These are phyloP conservation scores for Phytophthora sp. DNA, from an alignment of 352 stramenopile genomes.

Conservation along the genomic window DNA sequence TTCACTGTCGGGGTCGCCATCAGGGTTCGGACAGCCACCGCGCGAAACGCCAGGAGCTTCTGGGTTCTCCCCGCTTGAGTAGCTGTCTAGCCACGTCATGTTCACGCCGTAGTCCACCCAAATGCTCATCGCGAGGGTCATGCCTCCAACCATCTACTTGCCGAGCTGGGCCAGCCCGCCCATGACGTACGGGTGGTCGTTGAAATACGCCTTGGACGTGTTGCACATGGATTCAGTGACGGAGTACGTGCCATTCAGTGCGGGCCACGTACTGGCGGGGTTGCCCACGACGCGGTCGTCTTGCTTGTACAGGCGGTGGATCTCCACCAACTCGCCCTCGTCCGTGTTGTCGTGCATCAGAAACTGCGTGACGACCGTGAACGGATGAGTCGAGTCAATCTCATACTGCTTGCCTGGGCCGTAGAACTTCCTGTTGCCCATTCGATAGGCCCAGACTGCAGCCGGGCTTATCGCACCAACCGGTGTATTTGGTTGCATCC, in stretches of 20 bases:
- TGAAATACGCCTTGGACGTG: conserved; percentile 42
- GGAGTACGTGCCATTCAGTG: conserved; percentile 20
- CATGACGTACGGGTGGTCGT: conserved; percentile 40
- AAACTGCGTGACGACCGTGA: conserved; percentile 71
- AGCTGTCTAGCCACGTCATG: conserved; percentile 60
- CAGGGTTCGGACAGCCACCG: conserved; percentile 41
- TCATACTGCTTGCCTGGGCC: conserved; percentile 36
- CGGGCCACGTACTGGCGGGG: conserved; percentile 20
- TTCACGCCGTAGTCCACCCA: conserved; percentile 57
- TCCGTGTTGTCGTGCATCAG: conserved; percentile 48
- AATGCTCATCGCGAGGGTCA: conserved; percentile 62
- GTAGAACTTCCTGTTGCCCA: conserved; percentile 58
- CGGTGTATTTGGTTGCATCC: conserved; percentile 36
- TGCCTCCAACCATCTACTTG: conserved; percentile 36
- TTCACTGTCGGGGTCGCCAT: conserved; percentile 45
- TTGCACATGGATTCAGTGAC: conserved; percentile 45
- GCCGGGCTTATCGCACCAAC: conserved; percentile 59
- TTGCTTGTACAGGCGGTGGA: conserved; percentile 60
- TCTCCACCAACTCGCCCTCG: conserved; percentile 48
- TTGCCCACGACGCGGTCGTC: conserved; percentile 39
- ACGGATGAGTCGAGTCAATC: conserved; percentile 51
- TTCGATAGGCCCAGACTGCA: conserved; percentile 59
- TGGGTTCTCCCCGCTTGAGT: conserved; percentile 29
- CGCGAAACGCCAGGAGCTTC: conserved; percentile 37
- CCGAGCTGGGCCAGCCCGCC: conserved; percentile 45